A percentile compares a stretch with the other conserved stretches of the same genome.
Evolutionary conservation across 2,329 filamentous ascomycete species (phyloP).

Genomic region (Penicillium occitanis): DNA sequence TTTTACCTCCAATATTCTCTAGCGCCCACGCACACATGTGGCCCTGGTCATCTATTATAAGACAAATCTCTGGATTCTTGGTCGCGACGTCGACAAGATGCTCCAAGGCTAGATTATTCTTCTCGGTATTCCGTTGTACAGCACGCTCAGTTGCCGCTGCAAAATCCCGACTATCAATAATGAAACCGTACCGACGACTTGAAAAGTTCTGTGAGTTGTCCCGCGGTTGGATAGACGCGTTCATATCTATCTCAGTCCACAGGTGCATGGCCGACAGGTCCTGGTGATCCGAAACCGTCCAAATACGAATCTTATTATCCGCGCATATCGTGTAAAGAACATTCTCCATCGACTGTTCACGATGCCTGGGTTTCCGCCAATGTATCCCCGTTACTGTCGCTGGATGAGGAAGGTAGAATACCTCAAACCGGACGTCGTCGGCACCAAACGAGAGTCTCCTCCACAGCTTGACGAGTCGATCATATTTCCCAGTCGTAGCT

Average conservation of each 20-base stretch:
- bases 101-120: conserved; percentile 71
- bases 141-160: conserved; percentile 73
- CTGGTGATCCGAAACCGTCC: conserved; percentile 73
- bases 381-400: conserved; percentile 75
- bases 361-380: conserved; percentile 77
- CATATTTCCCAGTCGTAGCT: conserved; percentile 74
- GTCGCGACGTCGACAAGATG: conserved; percentile 85
- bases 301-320: conserved; percentile 78
- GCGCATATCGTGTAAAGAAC: conserved; percentile 85
- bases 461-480: conserved; percentile 90
- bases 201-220: conserved; percentile 43
- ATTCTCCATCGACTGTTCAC: conserved; percentile 78
- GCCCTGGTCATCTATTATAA: conserved; percentile 79
- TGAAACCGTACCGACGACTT: conserved; percentile 67
- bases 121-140: conserved; percentile 62
- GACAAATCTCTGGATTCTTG: conserved; percentile 79
- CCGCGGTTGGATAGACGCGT: conserved; percentile 64
- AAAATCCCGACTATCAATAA: conserved; percentile 81
- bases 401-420: conserved; percentile 86
- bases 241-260: conserved; percentile 78
- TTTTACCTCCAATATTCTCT: conserved; percentile 76
- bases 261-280: conserved; percentile 71
- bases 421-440: conserved; percentile 82
- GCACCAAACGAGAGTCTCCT: conserved; percentile 78
- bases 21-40: conserved; percentile 91